A percentile compares a stretch with the other conserved stretches of the same genome.
These are phyloP conservation scores for Cryomyces antarcticus DNA, from an alignment of 495 filamentous ascomycete genomes.

Conservation along the genomic window DNA sequence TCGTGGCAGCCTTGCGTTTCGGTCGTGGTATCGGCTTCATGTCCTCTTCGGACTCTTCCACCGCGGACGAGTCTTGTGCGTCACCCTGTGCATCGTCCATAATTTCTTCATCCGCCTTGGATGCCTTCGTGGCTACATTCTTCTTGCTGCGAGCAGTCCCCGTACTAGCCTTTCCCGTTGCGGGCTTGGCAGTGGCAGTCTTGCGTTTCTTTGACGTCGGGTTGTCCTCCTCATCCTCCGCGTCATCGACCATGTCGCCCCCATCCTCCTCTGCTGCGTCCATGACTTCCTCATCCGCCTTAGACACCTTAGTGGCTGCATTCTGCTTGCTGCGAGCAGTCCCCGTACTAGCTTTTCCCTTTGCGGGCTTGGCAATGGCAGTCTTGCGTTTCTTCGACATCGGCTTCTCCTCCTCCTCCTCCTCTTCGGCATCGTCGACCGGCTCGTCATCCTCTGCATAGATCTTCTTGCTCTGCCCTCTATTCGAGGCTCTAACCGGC, in stretches of 20 bases:
- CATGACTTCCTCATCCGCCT: too few relatives aligned
- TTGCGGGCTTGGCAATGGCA: too few relatives aligned
- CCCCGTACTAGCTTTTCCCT: too few relatives aligned
- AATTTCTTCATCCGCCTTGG: neutral
- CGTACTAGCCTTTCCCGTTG: neutral
- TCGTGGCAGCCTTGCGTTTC: neutral
- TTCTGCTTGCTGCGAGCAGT: too few relatives aligned
- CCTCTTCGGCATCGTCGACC: neutral
- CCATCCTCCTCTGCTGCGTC: too few relatives aligned
- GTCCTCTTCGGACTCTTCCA: neutral
- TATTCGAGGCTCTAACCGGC: neutral
- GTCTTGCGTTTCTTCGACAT: neutral
- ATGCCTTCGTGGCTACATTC: neutral
- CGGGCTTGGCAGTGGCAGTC: neutral
- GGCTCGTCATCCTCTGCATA: neutral
- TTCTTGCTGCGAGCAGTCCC: neutral
- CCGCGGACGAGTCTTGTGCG: neutral
- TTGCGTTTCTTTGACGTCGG: too few relatives aligned
- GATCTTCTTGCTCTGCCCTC: constrained; percentile 1
- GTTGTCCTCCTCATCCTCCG: too few relatives aligned
- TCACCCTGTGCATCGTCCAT: neutral
- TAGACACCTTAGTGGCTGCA: too few relatives aligned
- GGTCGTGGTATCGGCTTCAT: neutral
- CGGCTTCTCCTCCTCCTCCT: constrained; percentile 3
- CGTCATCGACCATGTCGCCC: neutral